A percentile compares a stretch with the other conserved stretches of the same genome.
Evolutionary conservation across 192 early-diverging fungal genomes (phyloP).

Genomic region (Rhizophagus clarus): DNA sequence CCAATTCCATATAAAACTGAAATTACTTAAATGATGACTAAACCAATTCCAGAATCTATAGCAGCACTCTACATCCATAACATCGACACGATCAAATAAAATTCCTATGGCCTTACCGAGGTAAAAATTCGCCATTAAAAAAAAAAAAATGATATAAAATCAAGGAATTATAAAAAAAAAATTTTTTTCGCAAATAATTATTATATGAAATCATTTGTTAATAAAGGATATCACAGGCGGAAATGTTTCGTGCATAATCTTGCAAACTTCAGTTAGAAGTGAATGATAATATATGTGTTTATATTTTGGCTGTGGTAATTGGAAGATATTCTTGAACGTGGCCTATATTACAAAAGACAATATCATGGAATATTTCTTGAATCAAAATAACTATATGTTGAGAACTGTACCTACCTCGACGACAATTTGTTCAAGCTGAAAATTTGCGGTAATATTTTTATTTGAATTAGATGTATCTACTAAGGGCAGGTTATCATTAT

Average conservation of each 20-base stretch:
- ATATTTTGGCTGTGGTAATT: constrained; percentile 52
- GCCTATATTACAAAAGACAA: constrained; percentile 24
- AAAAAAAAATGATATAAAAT: neutral
- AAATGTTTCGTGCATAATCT: constrained; percentile 58
- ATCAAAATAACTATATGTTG: neutral
- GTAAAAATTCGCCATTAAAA: constrained; percentile 4
- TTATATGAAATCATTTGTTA: neutral
- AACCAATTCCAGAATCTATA: constrained; percentile 87
- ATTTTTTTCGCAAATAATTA: neutral
- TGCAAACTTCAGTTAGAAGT: constrained; percentile 71
- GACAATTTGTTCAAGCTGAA: constrained; percentile 24
- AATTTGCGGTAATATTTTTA: neutral
- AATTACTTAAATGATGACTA: constrained; percentile 91
- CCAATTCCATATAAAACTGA: constrained; percentile 91
- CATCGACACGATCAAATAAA: constrained; percentile 66
- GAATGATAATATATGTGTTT: constrained; percentile 76
- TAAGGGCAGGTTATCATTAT: constrained; percentile 17
- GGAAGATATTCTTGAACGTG: constrained; percentile 53
- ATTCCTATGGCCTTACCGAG: constrained; percentile 55
- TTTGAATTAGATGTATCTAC: neutral
- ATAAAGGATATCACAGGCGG: constrained; percentile 62
- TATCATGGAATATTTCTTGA: neutral
- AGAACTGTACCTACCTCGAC: constrained; percentile 19
- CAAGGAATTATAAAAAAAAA: constrained; percentile 11
- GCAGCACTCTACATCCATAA: constrained; percentile 86